Base-by-base conservation (phyloP, 1,284 basidiomycete genomes). In the Ceratobasidium sp. region DNA sequence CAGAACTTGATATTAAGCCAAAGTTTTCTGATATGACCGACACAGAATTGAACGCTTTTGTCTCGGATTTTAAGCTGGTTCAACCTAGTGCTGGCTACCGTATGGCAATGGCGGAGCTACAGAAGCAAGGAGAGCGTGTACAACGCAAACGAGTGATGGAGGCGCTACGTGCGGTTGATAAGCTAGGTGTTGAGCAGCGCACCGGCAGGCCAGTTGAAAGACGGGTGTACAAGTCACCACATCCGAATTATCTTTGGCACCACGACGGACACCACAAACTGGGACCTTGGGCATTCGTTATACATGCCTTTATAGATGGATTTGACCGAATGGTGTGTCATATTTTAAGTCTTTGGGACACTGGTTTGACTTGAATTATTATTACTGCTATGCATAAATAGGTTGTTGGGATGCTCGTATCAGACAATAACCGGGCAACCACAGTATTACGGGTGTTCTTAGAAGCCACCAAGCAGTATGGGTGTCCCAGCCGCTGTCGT, bases 201-300 rank as follows among this genome's bases (percentile, higher is more conserved):
- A 40, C 26, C 10, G 17, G 12, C 15, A 13, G 42, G 5, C 59
- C 59, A 6, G 42, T 62, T 15, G 33, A 5, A 10, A 10, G 33
- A n/a, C 5, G 59, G 40, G 40, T 62, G 4, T 62, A 62, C 9
- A n/a, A 3, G 3, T 40, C 59, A 23, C 59, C 59, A 15, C 7
- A n/a, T 7, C 59, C 59, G 15, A 62, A 33, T 23, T 62, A 40
- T 40, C 6, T 62, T 17, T 62, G 59, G 59, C 59, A 62, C 42
- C 33, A 40, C 33, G 33, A 62, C 17, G 59, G 59, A 17, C 28
- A 62, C 59, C 59, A 62, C 33, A 62, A 62, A 42, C 59, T 62
- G 7, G 59, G 33, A 20, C 59, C 59, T 17, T 62, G 59, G 59
- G 59, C 20, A 40, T 17, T 62, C 17, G 59, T 62, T 7, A 42